phyloP scores from a whole-genome alignment of 495 filamentous ascomycete species.

The Penicillium verhagenii region DNA sequence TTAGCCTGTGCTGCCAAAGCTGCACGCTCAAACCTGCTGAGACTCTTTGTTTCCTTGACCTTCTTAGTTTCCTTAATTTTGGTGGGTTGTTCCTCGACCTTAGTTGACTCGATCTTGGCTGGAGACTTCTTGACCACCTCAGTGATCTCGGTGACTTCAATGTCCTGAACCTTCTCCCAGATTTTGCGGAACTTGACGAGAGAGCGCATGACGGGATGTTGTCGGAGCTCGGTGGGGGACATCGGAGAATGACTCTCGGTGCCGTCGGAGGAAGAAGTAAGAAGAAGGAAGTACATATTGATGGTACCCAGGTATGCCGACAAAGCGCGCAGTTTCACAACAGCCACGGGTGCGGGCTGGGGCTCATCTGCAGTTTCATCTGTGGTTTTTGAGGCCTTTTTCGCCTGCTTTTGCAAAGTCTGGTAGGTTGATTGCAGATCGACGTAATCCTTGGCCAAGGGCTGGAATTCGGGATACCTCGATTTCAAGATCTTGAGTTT shows the following conservation, averaged over 20 bases:
- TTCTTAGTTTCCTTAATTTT: constrained; percentile 31
- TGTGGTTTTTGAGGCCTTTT: constrained; percentile 46
- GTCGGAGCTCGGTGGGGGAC: constrained; percentile 70
- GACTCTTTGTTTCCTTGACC: constrained; percentile 40
- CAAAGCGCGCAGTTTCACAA: constrained; percentile 71
- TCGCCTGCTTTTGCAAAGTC: constrained; percentile 54
- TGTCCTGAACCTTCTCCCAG: constrained; percentile 72
- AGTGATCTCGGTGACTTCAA: constrained; percentile 22
- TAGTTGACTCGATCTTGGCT: constrained; percentile 10
- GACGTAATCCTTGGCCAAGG: constrained; percentile 75
- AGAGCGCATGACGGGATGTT: constrained; percentile 85
- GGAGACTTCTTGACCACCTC: constrained; percentile 15
- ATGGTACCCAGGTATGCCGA: constrained; percentile 81
- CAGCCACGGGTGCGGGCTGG: constrained; percentile 45
- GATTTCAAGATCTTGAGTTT: constrained; percentile 70
- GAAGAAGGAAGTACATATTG: constrained; percentile 89
- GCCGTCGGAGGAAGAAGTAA: constrained; percentile 65
- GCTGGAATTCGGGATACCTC: constrained; percentile 89
- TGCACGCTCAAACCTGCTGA: constrained; percentile 49
- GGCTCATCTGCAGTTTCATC: constrained; percentile 30
- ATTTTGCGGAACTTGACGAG: constrained; percentile 75
- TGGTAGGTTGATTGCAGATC: constrained; percentile 64
- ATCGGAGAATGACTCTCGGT: constrained; percentile 48
- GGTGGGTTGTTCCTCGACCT: constrained; percentile 24
- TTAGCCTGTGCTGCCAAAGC: constrained; percentile 52